Percentiles rank a stretch among this genome's conserved stretches.
Conservation (phyloP, 2,329 filamentous ascomycete species). For the Cladophialophora exuberans region DNA sequence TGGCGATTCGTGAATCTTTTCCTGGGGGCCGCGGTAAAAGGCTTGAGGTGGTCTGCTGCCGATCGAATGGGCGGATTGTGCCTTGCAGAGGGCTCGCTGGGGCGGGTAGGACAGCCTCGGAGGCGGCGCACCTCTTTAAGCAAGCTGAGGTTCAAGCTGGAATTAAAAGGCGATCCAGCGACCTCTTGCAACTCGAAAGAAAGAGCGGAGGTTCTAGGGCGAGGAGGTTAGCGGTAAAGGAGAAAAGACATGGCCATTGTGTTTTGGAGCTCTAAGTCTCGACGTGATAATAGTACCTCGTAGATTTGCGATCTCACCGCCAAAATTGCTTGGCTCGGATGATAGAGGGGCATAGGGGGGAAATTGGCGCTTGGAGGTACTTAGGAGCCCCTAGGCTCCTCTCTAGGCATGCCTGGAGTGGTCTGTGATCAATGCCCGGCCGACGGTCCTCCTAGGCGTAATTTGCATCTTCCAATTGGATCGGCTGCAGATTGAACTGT, state of each 20-base stretch:
- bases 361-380: slow-evolving; percentile 1
- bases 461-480: slow-evolving; percentile 5
- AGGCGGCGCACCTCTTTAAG: slow-evolving; percentile 2
- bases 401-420: too few relatives aligned
- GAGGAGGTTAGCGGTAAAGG: neutral
- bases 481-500: neutral
- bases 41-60: slow-evolving; percentile 4
- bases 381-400: too few relatives aligned
- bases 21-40: slow-evolving; percentile 9
- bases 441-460: neutral
- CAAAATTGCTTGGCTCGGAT: slow-evolving; percentile 10
- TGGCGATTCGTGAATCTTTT: slow-evolving; percentile 18
- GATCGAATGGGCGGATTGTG: slow-evolving; percentile 27
- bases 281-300: too few relatives aligned
- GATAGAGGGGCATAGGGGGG: neutral
- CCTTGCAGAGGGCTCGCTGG: too few relatives aligned
- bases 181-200: neutral
- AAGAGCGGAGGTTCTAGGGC: neutral
- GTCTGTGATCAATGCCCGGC: neutral
- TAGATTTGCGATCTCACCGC: slow-evolving; percentile 13
- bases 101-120: too few relatives aligned
- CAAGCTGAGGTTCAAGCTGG: neutral
- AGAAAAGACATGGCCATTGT: neutral
- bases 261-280: neutral
- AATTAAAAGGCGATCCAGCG: neutral